These are phyloP conservation scores for Passalora sequoiae DNA, from an alignment of 2,329 filamentous ascomycete species.

Conservation along the genomic window DNA sequence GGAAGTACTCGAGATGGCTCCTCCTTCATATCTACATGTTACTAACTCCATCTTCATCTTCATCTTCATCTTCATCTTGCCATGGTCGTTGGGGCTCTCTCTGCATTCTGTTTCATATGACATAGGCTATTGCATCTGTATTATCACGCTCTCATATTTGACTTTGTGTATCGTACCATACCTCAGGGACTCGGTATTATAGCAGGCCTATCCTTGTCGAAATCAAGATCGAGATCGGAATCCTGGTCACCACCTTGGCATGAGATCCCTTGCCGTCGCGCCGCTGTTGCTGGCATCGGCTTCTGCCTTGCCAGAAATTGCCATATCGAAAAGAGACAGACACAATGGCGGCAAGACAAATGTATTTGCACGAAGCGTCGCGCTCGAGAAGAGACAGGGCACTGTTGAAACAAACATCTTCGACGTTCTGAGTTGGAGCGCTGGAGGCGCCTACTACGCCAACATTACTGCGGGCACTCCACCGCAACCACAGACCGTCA, in stretches of 20 bases:
- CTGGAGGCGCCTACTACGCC: slow-evolving; percentile 33
- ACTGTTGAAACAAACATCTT: slow-evolving; percentile 29
- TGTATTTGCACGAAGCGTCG: slow-evolving; percentile 12
- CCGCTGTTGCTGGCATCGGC: slow-evolving; percentile 17
- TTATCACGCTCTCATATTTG: too few species aligned
- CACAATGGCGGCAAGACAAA: slow-evolving; percentile 18
- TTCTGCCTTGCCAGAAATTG: slow-evolving; percentile 25
- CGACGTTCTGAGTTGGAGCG: slow-evolving; percentile 29
- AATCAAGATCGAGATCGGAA: neutral
- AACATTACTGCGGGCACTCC: slow-evolving; percentile 34
- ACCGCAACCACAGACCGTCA: slow-evolving; percentile 30
- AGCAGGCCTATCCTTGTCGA: neutral
- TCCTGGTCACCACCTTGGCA: slow-evolving; percentile 3
- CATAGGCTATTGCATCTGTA: too few species aligned
- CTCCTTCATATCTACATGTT: too few species aligned
- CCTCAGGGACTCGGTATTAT: neutral
- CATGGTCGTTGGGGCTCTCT: too few species aligned
- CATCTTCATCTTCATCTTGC: too few species aligned
- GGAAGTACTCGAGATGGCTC: too few species aligned
- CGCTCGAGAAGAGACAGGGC: slow-evolving; percentile 13
- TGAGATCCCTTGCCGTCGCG: slow-evolving; percentile 13
- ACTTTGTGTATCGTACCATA: too few species aligned
- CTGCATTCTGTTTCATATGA: too few species aligned
- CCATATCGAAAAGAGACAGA: slow-evolving; percentile 26
- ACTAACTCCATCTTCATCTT: too few species aligned